These are phyloP conservation scores for Dipteronia dyeriana DNA, from an alignment of 345 rosid genomes.

Conservation along the genomic window DNA sequence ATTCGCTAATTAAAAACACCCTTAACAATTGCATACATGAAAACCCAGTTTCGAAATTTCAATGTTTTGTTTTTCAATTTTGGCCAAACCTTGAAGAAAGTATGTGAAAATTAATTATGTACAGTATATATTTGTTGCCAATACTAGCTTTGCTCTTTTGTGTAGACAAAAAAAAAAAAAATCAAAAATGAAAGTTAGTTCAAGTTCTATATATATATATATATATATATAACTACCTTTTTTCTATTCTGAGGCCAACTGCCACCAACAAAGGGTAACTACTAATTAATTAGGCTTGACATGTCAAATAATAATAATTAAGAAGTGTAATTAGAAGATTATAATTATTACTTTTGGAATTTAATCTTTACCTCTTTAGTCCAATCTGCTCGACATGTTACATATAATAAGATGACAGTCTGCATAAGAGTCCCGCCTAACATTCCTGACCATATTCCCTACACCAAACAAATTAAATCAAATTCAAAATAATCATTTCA, in stretches of 20 bases:
- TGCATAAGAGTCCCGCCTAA: constrained; percentile 65
- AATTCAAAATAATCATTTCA: not conserved
- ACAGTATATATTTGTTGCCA: too few species aligned
- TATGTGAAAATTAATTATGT: too few species aligned
- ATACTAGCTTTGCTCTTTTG: not conserved
- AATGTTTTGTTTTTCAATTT: too few species aligned
- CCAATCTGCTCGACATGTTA: constrained; percentile 63
- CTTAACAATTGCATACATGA: too few species aligned
- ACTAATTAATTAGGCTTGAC: too few species aligned
- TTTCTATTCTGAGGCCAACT: too few species aligned
- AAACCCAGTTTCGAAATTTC: too few species aligned
- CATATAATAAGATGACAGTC: constrained; percentile 47
- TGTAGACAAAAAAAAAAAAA: not conserved
- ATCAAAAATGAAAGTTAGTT: not conserved
- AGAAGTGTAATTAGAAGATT: not conserved
- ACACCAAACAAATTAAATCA: not conserved
- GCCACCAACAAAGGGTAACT: too few species aligned
- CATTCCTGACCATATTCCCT: constrained; percentile 90
- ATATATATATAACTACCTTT: too few species aligned
- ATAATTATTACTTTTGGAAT: not conserved
- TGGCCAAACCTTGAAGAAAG: too few species aligned
- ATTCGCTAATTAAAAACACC: too few species aligned
- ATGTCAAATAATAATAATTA: too few species aligned
- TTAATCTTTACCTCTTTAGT: constrained; percentile 45
- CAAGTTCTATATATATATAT: not conserved